Percentiles rank a stretch among this genome's conserved stretches.
Conservation (phyloP, 768 basidiomycete species). For the Lentinula raphanica region DNA sequence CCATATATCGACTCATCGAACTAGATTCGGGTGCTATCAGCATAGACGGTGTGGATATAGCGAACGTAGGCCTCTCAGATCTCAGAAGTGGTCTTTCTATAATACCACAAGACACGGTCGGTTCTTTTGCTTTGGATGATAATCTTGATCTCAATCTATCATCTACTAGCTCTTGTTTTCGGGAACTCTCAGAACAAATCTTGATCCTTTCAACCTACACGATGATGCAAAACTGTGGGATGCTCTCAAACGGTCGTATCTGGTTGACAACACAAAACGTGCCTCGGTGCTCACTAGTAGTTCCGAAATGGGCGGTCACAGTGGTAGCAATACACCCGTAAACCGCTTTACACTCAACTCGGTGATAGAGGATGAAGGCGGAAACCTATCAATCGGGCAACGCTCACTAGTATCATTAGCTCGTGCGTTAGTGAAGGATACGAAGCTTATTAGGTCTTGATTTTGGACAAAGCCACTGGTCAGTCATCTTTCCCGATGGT, state of each 20-base stretch:
- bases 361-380: conserved; percentile 80
- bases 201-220: conserved; percentile 82
- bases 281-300: conserved; percentile 16
- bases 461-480: conserved; percentile 89
- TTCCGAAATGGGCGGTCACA: conserved; percentile 25
- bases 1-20: conserved; percentile 83
- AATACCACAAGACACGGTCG: conserved; percentile 79
- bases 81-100: conserved; percentile 66
- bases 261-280: conserved; percentile 51
- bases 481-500: background rate
- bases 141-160: background rate
- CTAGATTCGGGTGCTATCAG: conserved; percentile 65
- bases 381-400: conserved; percentile 77
- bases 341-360: conserved; percentile 80
- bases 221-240: conserved; percentile 85
- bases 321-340: conserved; percentile 36
- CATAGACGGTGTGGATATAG: conserved; percentile 83
- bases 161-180: conserved; percentile 34
- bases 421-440: conserved; percentile 81
- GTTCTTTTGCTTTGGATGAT: conserved; percentile 24
- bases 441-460: conserved; percentile 76
- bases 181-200: conserved; percentile 78
- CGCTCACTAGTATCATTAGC: conserved; percentile 84
- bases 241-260: conserved; percentile 77
- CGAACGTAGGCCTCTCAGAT: conserved; percentile 71